A percentile compares a stretch with the other conserved stretches of the same genome.
Evolutionary conservation across 805 yeast genomes (phyloP).

Genomic region (Saturnispora bothae): DNA sequence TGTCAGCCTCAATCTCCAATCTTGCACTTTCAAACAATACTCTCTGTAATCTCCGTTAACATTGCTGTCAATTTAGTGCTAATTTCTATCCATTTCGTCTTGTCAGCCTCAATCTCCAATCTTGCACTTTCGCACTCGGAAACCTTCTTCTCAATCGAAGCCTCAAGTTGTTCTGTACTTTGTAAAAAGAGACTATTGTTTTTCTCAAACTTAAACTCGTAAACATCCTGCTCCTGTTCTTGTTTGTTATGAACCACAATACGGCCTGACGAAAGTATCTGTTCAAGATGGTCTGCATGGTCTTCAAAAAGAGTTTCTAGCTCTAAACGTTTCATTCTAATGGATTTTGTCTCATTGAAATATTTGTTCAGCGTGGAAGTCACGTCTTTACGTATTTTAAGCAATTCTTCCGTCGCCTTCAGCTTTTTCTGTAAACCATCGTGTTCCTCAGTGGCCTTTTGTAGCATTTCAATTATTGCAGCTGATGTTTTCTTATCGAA

Average conservation of each 20-base stretch:
- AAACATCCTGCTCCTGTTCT: conserved; percentile 13
- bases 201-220: conserved; percentile 17
- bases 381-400: conserved; percentile 18
- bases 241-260: conserved; percentile 12
- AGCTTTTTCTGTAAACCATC: conserved; percentile 14
- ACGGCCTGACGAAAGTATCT: conserved; percentile 18
- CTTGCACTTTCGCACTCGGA: conserved; percentile 19
- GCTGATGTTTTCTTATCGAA: conserved; percentile 17
- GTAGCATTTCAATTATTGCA: conserved; percentile 15
- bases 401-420: conserved; percentile 17
- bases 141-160: conserved; percentile 18
- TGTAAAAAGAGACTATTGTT: no score
- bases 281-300: conserved; percentile 16
- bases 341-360: conserved; percentile 14
- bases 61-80: conserved; percentile 11
- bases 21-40: conserved; percentile 3
- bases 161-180: conserved; percentile 15
- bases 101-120: conserved; percentile 14
- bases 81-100: conserved; percentile 19
- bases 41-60: neutral
- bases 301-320: conserved; percentile 20
- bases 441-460: conserved; percentile 16
- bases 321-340: conserved; percentile 18
- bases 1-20: no score
- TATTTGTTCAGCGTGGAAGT: conserved; percentile 19